These are phyloP conservation scores for Sarcomyxa edulis DNA, from an alignment of 768 basidiomycete species.

Conservation along the genomic window DNA sequence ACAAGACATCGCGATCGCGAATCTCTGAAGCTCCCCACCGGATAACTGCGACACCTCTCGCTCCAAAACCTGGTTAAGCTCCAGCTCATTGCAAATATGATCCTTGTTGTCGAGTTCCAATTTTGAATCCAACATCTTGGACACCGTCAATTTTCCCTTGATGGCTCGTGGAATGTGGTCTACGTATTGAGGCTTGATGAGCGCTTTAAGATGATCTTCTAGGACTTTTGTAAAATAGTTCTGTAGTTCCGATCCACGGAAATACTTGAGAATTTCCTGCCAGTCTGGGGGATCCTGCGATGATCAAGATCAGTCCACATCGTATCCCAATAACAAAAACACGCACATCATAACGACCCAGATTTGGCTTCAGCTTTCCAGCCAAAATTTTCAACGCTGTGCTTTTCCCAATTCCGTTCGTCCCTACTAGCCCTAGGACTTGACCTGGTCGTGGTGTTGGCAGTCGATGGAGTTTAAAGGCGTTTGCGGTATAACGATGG, in stretches of 20 bases:
- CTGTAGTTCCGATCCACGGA: constrained; percentile 97
- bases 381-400: constrained; percentile 96
- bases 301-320: constrained; percentile 3
- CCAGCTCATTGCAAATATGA: constrained; percentile 78
- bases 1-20: constrained; percentile 97
- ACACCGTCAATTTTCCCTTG: constrained; percentile 83
- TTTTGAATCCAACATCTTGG: constrained; percentile 90
- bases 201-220: constrained; percentile 96
- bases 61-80: constrained; percentile 80
- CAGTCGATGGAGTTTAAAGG: constrained; percentile 97
- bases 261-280: constrained; percentile 98
- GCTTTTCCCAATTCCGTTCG: constrained; percentile 99
- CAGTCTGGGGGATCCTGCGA: constrained; percentile 93
- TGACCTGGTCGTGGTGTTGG: constrained; percentile 97
- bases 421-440: constrained; percentile 97
- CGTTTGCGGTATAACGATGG: constrained; percentile 96
- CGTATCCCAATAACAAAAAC: neutral
- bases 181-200: constrained; percentile 99
- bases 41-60: constrained; percentile 85
- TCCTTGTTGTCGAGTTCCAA: constrained; percentile 87
- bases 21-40: constrained; percentile 96
- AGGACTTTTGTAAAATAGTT: constrained; percentile 99
- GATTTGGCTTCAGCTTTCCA: constrained; percentile 96
- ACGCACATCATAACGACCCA: constrained; percentile 91
- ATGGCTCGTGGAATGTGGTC: constrained; percentile 97